Percentiles rank a stretch among this genome's conserved stretches.
Conservation (phyloP, 225 moss, liverwort and hornwort species). For the Antitrichia curtipendula region DNA sequence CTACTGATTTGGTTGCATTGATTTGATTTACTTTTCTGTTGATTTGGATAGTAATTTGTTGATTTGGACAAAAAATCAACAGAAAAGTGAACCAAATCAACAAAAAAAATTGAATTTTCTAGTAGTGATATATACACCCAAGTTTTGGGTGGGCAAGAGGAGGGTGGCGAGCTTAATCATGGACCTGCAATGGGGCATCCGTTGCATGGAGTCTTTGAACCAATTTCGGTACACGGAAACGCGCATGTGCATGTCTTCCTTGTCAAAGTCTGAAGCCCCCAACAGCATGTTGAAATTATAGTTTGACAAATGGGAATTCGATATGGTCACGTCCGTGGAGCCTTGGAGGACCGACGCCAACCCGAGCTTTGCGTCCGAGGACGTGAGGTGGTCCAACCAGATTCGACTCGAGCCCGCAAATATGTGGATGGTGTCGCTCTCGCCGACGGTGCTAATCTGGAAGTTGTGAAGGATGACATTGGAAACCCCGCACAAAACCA, state of each 20-base stretch:
- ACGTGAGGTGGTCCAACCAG: constrained; percentile 84
- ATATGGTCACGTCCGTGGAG: constrained; percentile 84
- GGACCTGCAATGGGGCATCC: constrained; percentile 95
- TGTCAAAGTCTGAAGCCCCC: constrained; percentile 71
- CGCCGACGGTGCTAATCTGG: constrained; percentile 44
- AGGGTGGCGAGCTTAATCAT: too few species aligned
- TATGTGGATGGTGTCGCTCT: constrained; percentile 84
- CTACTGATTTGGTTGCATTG: too few species aligned
- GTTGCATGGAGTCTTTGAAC: constrained; percentile 91
- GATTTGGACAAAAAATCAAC: too few species aligned
- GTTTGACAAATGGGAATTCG: constrained; percentile 67
- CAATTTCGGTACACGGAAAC: constrained; percentile 72
- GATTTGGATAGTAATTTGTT: too few species aligned
- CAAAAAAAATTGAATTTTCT: too few species aligned
- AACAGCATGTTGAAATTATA: constrained; percentile 90
- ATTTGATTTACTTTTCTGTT: too few species aligned
- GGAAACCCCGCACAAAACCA: constrained; percentile 22
- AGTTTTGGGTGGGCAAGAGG: background rate
- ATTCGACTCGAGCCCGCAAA: constrained; percentile 38
- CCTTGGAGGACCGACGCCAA: constrained; percentile 73
- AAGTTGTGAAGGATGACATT: constrained; percentile 83
- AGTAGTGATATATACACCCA: background rate
- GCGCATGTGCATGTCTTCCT: constrained; percentile 55
- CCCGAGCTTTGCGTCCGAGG: constrained; percentile 70
- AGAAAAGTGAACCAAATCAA: too few species aligned